Evolutionary conservation across 305 asterid species (phyloP).

Genomic region (Caryopteris hybrid): DNA sequence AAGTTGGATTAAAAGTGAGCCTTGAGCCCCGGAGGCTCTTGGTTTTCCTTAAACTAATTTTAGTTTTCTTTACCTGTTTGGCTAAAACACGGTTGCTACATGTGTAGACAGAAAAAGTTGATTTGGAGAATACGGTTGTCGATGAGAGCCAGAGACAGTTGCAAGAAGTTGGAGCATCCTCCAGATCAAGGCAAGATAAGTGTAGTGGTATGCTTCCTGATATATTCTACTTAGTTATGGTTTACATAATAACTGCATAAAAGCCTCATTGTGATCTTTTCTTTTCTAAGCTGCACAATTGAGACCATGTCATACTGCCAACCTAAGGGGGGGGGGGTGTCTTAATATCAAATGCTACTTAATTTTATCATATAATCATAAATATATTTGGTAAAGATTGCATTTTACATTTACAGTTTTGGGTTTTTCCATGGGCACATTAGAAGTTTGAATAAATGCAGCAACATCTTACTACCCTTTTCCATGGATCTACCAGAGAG

Average conservation of each 20-base stretch:
- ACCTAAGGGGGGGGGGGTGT: neutral
- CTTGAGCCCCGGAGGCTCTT: neutral
- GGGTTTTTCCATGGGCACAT: slow-evolving; percentile 6
- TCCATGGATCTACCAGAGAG: slow-evolving; percentile 54
- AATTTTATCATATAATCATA: neutral
- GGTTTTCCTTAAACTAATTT: neutral
- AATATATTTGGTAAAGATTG: neutral
- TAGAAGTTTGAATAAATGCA: neutral
- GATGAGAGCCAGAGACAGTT: slow-evolving; percentile 94
- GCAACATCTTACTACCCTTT: slow-evolving; percentile 17
- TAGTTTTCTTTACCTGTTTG: slow-evolving; percentile 12
- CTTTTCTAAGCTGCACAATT: neutral
- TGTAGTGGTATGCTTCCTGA: slow-evolving; percentile 37
- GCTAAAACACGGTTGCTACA: slow-evolving; percentile 24
- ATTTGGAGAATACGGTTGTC: slow-evolving; percentile 93
- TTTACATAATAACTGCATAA: neutral
- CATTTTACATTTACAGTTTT: neutral
- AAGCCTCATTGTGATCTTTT: slow-evolving; percentile 5
- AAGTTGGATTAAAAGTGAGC: neutral
- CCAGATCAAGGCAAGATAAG: slow-evolving; percentile 79
- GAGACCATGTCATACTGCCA: neutral
- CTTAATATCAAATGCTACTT: neutral
- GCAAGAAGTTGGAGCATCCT: slow-evolving; percentile 59
- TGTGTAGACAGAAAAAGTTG: slow-evolving; percentile 95
- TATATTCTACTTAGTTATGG: slow-evolving; percentile 8